Base-by-base conservation (phyloP, 129 eudicot genomes). In the Mikania micrantha region DNA sequence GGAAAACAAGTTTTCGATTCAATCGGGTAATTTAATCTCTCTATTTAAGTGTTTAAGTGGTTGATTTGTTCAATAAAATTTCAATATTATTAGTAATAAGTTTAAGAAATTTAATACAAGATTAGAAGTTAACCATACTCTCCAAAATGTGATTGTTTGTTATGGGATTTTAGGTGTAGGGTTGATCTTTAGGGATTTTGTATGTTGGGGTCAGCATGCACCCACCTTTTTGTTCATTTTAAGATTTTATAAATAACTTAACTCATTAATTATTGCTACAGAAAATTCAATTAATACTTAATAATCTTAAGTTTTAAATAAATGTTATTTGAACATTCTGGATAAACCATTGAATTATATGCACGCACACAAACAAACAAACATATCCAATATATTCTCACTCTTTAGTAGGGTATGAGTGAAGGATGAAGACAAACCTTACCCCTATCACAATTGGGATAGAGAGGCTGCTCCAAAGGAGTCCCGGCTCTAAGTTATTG, bases 21-120 rank as follows among this genome's bases (percentile, higher is more conserved):
- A 70, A 54, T 61, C 85, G 1, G 87, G 91, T 82, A 68, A 38
- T 6, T 31, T 40, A 6, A 67, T 56, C 9, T n/a, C 22, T 71
- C 13, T 9, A 9, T 58, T 22, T 12, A 13, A 25, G 17, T 32
- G 29, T 70, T 49, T 8, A 9, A 44, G 53, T 60, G 60, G 20
- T 58, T 63, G 16, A 19, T 53, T 50, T 53, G 47, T 15, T 29
- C 29, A 45, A 5, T 5, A n/a, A 29, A 19, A 44, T 10, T 28
- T 47, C 35, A 17, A 8, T 27, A 8, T n/a, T 24, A 24, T 40
- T 15, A 25, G 24, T 64, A 24, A 15, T 27, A 57, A n/a, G n/a
- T n/a, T n/a, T n/a, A n/a, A 57, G 59, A 52, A 50, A 10, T 21
- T 9, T 52, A 22, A 22, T 52, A 50, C 13, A 9, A 8, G 21